A percentile compares a stretch with the other conserved stretches of the same genome.
Evolutionary conservation across 2,329 filamentous ascomycete genomes (phyloP).

Genomic region (Stachybotrys elegans): DNA sequence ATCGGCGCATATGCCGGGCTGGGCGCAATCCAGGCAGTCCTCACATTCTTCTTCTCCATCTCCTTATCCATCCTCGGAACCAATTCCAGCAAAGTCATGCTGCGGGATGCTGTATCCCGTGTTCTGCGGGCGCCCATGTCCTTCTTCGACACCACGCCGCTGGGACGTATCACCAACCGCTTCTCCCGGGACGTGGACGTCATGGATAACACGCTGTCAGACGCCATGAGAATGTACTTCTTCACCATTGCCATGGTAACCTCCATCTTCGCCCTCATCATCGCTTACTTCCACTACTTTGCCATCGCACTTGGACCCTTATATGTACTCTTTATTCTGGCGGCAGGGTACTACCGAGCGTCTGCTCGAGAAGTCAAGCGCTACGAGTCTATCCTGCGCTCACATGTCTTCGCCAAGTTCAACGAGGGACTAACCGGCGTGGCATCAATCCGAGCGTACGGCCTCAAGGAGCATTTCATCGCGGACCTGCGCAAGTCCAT

Average conservation of each 20-base stretch:
- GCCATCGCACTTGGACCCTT: constrained; percentile 58
- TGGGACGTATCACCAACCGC: constrained; percentile 92
- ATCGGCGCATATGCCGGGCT: constrained; percentile 69
- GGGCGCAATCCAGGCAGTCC: constrained; percentile 62
- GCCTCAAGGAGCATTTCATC: constrained; percentile 71
- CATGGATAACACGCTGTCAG: constrained; percentile 89
- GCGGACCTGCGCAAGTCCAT: constrained; percentile 65
- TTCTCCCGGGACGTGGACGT: constrained; percentile 95
- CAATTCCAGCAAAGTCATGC: constrained; percentile 73
- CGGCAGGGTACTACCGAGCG: constrained; percentile 81
- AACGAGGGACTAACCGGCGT: constrained; percentile 81
- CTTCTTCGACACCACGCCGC: constrained; percentile 95
- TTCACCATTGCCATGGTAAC: constrained; percentile 78
- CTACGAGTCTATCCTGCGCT: constrained; percentile 84
- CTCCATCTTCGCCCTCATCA: constrained; percentile 82
- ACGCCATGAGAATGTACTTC: constrained; percentile 89
- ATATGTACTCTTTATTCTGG: constrained; percentile 72
- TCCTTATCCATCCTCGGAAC: constrained; percentile 76
- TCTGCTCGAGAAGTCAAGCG: constrained; percentile 94
- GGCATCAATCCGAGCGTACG: constrained; percentile 85
- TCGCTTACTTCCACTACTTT: constrained; percentile 93
- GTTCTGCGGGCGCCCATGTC: constrained; percentile 74
- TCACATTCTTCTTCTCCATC: constrained; percentile 79
- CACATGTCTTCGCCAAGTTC: constrained; percentile 85
- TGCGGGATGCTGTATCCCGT: constrained; percentile 71